Evolutionary conservation across 2,329 filamentous ascomycete genomes (phyloP).

Genomic region (Sclerotinia sclerotiorum): DNA sequence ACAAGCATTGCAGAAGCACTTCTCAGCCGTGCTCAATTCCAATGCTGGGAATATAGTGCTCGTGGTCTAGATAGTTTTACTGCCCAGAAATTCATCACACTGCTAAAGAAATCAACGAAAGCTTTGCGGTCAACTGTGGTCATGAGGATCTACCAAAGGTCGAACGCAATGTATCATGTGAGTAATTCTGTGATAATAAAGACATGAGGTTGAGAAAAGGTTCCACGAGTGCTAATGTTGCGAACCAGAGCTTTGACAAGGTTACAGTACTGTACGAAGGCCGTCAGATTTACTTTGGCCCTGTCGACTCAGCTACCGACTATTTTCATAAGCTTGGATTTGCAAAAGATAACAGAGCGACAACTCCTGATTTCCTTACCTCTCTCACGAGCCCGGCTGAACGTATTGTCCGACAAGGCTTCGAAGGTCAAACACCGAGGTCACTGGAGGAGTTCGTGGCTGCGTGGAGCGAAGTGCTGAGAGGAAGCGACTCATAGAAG

Average conservation of each 20-base stretch:
- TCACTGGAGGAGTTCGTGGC: slow-evolving; percentile 67
- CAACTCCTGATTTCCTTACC: slow-evolving; percentile 66
- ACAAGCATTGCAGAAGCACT: slow-evolving; percentile 77
- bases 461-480: slow-evolving; percentile 48
- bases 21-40: slow-evolving; percentile 54
- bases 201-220: slow-evolving; percentile 67
- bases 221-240: slow-evolving; percentile 50
- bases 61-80: slow-evolving; percentile 71
- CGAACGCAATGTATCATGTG: no score
- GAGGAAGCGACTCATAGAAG: slow-evolving; percentile 43
- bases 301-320: slow-evolving; percentile 58
- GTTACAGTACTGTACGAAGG: slow-evolving; percentile 66
- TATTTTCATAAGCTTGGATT: slow-evolving; percentile 73
- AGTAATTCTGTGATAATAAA: slow-evolving; percentile 42
- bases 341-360: slow-evolving; percentile 59
- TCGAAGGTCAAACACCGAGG: slow-evolving; percentile 57
- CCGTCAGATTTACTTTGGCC: slow-evolving; percentile 70
- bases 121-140: no score
- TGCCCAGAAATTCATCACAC: slow-evolving; percentile 47
- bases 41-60: slow-evolving; percentile 76
- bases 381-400: slow-evolving; percentile 66
- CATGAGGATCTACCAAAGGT: no score
- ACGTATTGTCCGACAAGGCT: slow-evolving; percentile 54
- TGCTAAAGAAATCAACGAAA: no score
- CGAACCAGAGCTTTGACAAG: slow-evolving; percentile 58